These are phyloP conservation scores for Blastocystis sp. DNA, from an alignment of 352 stramenopile species.

Conservation along the genomic window DNA sequence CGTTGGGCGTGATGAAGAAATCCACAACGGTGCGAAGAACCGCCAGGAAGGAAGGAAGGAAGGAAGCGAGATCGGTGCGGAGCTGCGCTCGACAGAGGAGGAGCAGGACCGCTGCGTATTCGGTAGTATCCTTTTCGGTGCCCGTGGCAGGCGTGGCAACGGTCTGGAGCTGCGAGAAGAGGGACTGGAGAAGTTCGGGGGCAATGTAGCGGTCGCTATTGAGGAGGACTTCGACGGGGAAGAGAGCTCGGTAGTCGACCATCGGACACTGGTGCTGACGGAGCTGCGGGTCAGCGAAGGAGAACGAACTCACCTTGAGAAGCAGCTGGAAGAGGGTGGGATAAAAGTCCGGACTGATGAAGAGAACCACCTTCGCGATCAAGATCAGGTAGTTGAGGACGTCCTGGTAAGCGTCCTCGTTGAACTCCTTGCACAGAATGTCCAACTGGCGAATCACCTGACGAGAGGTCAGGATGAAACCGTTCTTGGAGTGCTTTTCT, in stretches of 20 bases:
- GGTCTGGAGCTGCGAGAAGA: neutral
- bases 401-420: constrained; percentile 16
- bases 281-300: neutral
- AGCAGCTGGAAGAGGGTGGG: neutral
- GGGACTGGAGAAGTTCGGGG: neutral
- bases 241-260: neutral
- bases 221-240: neutral
- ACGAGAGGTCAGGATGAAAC: neutral
- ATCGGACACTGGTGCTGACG: neutral
- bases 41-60: neutral
- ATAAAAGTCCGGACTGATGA: neutral
- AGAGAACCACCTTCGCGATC: neutral
- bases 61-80: neutral
- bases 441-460: constrained; percentile 6
- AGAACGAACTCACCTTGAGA: neutral
- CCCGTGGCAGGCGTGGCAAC: neutral
- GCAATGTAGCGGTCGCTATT: neutral
- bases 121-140: neutral
- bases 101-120: neutral
- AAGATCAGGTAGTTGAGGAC: constrained; percentile 6
- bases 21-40: neutral
- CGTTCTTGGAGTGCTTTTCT: neutral
- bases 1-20: neutral
- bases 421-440: neutral
- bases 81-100: neutral